Base-by-base conservation (phyloP, 352 stramenopile species). In the Elongisporangium senticosum region DNA sequence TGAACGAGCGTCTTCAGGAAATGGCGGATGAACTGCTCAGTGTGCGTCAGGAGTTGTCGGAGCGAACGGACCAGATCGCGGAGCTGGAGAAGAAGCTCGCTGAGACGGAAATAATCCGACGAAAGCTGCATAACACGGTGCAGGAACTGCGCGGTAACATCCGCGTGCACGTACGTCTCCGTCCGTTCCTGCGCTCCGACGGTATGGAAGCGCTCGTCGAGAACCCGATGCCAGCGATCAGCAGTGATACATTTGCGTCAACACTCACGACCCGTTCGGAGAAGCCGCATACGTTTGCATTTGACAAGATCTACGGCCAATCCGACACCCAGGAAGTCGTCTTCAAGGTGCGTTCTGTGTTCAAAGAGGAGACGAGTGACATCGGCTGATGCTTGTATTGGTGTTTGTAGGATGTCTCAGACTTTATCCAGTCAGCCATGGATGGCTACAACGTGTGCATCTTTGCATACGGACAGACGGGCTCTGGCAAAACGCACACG, bases 131-230 rank as follows among this genome's bases (percentile, higher is more conserved):
- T 80, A 99, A 99, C 77, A 91, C 89, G n/a, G 98, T 99, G 50
- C 96, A 99, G 77, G 97, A 99, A 64, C 78, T 99, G 22, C 88
- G 97, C 21, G 98, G 98, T 47, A 99, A 99, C 64, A 97, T 99
- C 65, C 91, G 98, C 37, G 98, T 99, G 3, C 98, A 98, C 68
- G 96, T 97, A 11, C 81, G 96, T 2, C 68, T 99, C 66, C 85
- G 96, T 53, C 96, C 96, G 11, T 93, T 98, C 59, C 57, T 98
- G 54, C 79, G 81, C 17, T 93, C 86, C 20, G 93, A 98, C 55
- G 79, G 84, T 23, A 61, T 65, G 14, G 78, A 93, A 71, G 72
- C 52, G 2, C 47, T 55, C 13, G 70, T 62, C 1, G 75, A 89
- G 33, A 77, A 65, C 48, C 79, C 83, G 0, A 62, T 72, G 40